These are phyloP conservation scores for Nicotiana rustica DNA, from an alignment of 305 asterid species.

Conservation along the genomic window DNA sequence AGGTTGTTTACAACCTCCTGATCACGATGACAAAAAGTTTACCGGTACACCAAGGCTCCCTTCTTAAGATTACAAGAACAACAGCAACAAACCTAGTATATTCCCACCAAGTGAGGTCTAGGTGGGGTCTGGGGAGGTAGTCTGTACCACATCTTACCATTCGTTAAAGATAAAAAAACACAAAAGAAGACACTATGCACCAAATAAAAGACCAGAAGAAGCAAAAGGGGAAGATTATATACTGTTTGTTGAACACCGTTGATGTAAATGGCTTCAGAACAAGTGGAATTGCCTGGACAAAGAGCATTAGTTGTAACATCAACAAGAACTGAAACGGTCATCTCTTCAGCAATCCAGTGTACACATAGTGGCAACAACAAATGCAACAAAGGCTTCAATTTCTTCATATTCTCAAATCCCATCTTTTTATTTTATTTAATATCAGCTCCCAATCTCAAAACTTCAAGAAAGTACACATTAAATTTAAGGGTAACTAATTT, in stretches of 20 bases:
- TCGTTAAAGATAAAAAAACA: not conserved
- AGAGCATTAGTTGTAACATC: conserved; percentile 91
- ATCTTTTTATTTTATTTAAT: conserved; percentile 26
- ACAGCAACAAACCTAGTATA: too few relatives aligned
- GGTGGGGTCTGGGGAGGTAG: too few relatives aligned
- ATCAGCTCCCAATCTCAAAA: conserved; percentile 23
- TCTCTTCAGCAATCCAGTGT: conserved; percentile 94
- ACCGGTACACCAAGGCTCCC: too few relatives aligned
- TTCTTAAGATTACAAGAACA: not conserved
- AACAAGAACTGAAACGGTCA: conserved; percentile 88
- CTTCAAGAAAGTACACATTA: conserved; percentile 13
- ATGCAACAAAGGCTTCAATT: conserved; percentile 66
- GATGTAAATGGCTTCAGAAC: conserved; percentile 82
- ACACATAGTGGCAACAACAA: conserved; percentile 70
- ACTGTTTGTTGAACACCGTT: conserved; percentile 96
- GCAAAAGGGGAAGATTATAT: not conserved
- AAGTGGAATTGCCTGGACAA: conserved; percentile 67
- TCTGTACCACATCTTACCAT: too few relatives aligned
- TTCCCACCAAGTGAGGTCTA: too few relatives aligned
- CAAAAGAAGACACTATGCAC: not conserved
- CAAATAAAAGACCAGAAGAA: conserved; percentile 1
- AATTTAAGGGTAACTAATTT: not conserved
- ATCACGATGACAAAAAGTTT: too few relatives aligned
- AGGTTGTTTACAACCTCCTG: too few relatives aligned
- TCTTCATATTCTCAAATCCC: conserved; percentile 54